Evolutionary conservation across 345 rosid species (phyloP).

Genomic region (Salix koriyanagi): DNA sequence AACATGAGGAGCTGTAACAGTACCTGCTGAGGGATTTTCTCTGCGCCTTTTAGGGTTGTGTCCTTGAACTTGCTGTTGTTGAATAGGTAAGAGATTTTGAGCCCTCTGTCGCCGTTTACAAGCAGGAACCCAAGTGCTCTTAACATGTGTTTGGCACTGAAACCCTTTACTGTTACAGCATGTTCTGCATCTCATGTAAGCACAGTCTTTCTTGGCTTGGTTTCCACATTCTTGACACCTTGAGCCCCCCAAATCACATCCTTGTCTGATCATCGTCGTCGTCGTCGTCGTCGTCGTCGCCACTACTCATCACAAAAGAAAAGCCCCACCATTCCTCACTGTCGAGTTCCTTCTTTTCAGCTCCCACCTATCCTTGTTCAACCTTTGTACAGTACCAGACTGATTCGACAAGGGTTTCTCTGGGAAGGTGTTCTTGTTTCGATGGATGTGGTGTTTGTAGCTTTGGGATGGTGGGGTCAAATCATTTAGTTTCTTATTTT

Average conservation of each 20-base stretch:
- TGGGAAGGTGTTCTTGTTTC: background rate
- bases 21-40: constrained; percentile 18
- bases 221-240: constrained; percentile 74
- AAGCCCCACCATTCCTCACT: background rate
- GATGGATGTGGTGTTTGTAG: background rate
- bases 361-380: background rate
- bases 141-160: constrained; percentile 57
- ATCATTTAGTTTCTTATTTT: background rate
- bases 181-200: constrained; percentile 51
- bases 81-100: constrained; percentile 9
- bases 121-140: constrained; percentile 73
- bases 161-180: constrained; percentile 57
- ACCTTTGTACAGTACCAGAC: background rate
- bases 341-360: background rate
- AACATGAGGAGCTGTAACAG: background rate
- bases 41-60: constrained; percentile 33
- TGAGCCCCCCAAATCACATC: constrained; percentile 12
- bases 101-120: constrained; percentile 32
- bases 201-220: constrained; percentile 63
- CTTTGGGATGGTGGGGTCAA: background rate
- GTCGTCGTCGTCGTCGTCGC: constrained; percentile 9
- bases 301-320: background rate
- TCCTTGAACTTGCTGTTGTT: constrained; percentile 5
- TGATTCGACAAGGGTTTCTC: background rate
- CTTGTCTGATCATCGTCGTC: constrained; percentile 18